Percentiles rank a stretch among this genome's conserved stretches.
Conservation (phyloP, 1,284 basidiomycete species). For the Xanthoconium separans region DNA sequence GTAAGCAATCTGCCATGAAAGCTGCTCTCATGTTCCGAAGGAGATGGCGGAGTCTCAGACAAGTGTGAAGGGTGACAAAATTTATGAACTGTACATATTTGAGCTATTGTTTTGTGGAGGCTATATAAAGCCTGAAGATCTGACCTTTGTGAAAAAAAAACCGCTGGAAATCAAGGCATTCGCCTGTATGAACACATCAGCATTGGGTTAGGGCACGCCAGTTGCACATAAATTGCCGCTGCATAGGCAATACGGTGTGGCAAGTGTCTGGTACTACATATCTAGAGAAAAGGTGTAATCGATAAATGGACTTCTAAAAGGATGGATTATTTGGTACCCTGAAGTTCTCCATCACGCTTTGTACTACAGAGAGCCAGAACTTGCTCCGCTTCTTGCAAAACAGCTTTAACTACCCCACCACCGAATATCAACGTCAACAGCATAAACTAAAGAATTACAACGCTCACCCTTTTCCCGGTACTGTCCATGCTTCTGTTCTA, state of each 20-base stretch:
- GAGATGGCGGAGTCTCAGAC: constrained; percentile 10
- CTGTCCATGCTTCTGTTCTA: constrained; percentile 54
- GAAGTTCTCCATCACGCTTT: constrained; percentile 37
- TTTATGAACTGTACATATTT: not conserved
- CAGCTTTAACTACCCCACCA: constrained; percentile 51
- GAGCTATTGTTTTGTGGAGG: not conserved
- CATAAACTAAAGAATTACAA: not conserved
- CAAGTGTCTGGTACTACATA: not conserved
- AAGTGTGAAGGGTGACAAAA: not conserved
- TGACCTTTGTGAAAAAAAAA: too few relatives aligned
- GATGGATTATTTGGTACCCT: not conserved
- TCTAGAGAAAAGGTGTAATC: not conserved
- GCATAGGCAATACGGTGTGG: not conserved
- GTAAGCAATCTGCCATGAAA: constrained; percentile 27
- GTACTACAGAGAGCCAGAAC: constrained; percentile 46
- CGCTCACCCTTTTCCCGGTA: constrained; percentile 57
- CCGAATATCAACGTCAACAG: constrained; percentile 12
- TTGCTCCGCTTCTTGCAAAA: constrained; percentile 56
- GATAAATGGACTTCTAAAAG: not conserved
- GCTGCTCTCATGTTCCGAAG: constrained; percentile 18
- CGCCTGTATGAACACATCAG: not conserved
- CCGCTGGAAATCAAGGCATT: not conserved
- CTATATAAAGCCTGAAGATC: too few relatives aligned
- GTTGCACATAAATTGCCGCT: not conserved
- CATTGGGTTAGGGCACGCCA: too few relatives aligned